Conservation (phyloP, 345 rosid species). For the Lumnitzera littorea region DNA sequence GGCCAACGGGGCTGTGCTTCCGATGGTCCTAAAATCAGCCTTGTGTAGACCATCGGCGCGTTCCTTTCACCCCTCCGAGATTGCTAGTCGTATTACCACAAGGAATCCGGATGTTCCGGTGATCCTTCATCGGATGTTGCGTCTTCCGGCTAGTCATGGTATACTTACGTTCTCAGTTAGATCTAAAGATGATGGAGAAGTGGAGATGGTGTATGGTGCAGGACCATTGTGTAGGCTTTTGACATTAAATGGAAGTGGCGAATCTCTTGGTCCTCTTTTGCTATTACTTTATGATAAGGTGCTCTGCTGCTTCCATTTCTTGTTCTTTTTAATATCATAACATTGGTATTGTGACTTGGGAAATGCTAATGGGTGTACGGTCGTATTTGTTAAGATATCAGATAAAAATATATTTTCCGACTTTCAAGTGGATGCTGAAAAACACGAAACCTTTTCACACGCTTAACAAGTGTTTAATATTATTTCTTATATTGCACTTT, state of each 20-base stretch:
- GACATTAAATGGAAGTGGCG: conserved; percentile 21
- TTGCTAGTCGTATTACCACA: conserved; percentile 28
- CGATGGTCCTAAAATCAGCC: conserved; percentile 44
- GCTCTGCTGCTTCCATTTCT: neutral
- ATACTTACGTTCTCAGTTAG: conserved; percentile 14
- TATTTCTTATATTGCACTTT: too few relatives aligned
- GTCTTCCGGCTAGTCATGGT: conserved; percentile 38
- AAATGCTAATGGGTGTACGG: neutral
- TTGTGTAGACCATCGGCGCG: conserved; percentile 21
- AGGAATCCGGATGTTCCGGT: conserved; percentile 31
- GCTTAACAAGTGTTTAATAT: too few relatives aligned
- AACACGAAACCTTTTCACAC: too few relatives aligned
- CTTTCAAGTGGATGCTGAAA: too few relatives aligned
- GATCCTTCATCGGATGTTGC: conserved; percentile 40
- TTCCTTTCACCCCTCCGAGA: conserved; percentile 34
- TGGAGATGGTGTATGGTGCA: conserved; percentile 26
- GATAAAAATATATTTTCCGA: too few relatives aligned
- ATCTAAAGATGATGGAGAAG: conserved; percentile 7
- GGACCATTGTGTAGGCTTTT: conserved; percentile 40
- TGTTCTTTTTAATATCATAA: neutral
- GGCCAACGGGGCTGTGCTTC: conserved; percentile 22
- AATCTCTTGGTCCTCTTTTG: conserved; percentile 33
- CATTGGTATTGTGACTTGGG: neutral
- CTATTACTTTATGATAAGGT: conserved; percentile 30
- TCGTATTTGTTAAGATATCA: neutral